Base-by-base conservation (phyloP, 345 rosid species). In the Raphanus raphanistrum region DNA sequence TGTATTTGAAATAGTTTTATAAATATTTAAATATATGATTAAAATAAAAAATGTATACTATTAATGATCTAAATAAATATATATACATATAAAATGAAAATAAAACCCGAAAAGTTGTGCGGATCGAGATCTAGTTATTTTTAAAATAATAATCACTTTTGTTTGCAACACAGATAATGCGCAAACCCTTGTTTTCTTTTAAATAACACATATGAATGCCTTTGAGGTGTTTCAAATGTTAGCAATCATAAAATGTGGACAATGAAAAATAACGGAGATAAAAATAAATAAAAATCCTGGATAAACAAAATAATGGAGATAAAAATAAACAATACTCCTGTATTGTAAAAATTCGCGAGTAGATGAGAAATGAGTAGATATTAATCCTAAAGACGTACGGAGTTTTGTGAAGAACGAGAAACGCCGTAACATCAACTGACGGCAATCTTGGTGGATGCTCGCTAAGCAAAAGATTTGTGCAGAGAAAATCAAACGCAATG, bases 401-500 rank as follows among this genome's bases (percentile, higher is more conserved):
- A 68, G 70, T 79, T 61, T 79, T 73, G 82, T 72, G 62, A 52
- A 73, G 59, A 79, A 79, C 70, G 78, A 79, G 78, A 79, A 79
- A 79, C 82, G 74, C 78, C 78, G 78, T 79, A 73, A 79, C 82
- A 79, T 79, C 82, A 79, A 52, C 50, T 79, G 82, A 79, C 75
- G 78, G 78, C 75, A 70, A 62, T 52, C 82, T 73, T 69, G 61
- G 74, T 68, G 70, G 74, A 52, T 68, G 62, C 74, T 61, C 70
- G 26, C 70, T 74, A 73, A 74, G 82, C 78, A 74, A 74, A 79
- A 79, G 82, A 79, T 79, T 73, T 79, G 82, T 38, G 78, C 78
- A 68, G 78, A 79, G 75, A 21, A 68, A 68, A 60, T 52, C 69
- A 68, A 79, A 68, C 82, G 66, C 73, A 66, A 68, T 48, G 68